These are phyloP conservation scores for Toxoplasma gondii DNA, from an alignment of 169 alveolate species.

Conservation along the genomic window DNA sequence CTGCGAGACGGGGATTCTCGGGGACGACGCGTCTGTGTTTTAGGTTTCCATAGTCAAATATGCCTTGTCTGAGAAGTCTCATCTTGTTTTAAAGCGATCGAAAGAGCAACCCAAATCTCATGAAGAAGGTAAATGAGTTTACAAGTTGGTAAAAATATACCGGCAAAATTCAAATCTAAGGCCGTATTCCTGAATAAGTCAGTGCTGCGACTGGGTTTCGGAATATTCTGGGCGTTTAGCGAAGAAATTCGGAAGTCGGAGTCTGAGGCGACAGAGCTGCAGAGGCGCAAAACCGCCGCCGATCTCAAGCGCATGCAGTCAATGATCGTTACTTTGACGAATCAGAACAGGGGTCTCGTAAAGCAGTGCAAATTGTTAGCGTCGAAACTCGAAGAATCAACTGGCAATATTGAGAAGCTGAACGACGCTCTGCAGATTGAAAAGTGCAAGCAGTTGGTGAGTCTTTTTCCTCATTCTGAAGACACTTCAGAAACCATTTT, in stretches of 20 bases:
- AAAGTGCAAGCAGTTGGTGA: constrained; percentile 21
- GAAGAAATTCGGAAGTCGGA: neutral
- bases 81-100: no score
- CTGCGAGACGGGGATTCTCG: no score
- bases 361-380: constrained; percentile 23
- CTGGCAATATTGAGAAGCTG: neutral
- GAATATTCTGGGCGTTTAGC: neutral
- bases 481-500: no score
- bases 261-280: neutral
- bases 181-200: no score
- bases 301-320: constrained; percentile 1
- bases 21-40: no score
- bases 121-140: no score
- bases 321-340: neutral
- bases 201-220: neutral
- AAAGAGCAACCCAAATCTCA: no score
- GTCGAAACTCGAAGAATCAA: neutral
- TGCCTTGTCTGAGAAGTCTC: no score
- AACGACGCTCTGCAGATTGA: neutral
- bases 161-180: no score
- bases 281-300: neutral
- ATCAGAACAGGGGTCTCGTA: constrained; percentile 23
- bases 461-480: neutral
- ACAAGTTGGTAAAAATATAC: no score
- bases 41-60: no score